Percentiles rank a stretch among this genome's conserved stretches.
phyloP scores from a whole-genome alignment of 805 yeast species.

The Nakazawaea wyomingensis region DNA sequence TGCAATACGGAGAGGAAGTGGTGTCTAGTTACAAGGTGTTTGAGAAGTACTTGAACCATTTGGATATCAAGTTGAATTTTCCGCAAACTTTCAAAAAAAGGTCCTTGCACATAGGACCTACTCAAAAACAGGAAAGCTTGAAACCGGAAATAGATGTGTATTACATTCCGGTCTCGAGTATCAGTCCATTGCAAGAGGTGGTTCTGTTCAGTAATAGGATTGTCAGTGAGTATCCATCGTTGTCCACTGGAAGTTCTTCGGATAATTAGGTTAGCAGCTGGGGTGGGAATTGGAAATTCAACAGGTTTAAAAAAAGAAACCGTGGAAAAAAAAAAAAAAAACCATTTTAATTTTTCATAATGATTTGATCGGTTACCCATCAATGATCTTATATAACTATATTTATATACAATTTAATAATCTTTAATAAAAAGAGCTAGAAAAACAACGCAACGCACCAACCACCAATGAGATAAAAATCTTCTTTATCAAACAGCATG shows the following conservation, averaged over 20 bases:
- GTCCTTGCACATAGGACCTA: slow-evolving; percentile 6
- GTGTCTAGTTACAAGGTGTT: not conserved
- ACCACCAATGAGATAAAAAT: not conserved
- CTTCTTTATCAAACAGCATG: not conserved
- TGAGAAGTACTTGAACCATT: slow-evolving; percentile 9
- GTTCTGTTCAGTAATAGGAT: slow-evolving; percentile 5
- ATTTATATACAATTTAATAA: no score
- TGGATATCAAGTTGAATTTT: slow-evolving; percentile 9
- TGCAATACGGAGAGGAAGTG: slow-evolving; percentile 1
- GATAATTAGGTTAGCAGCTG: no score
- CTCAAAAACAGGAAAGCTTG: slow-evolving; percentile 9
- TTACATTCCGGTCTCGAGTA: slow-evolving; percentile 8
- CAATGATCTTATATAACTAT: no score
- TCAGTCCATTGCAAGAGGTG: slow-evolving; percentile 9
- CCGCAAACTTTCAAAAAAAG: slow-evolving; percentile 12
- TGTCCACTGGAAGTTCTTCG: not conserved
- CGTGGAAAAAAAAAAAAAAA: no score
- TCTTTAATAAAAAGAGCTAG: no score
- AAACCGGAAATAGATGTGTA: slow-evolving; percentile 8
- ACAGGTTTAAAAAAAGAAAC: no score
- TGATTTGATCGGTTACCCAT: no score
- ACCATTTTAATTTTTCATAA: no score
- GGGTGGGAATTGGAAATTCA: no score
- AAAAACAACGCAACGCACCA: no score
- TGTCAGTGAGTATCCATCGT: not conserved